Conservation (phyloP, 257 asterid genomes). For the Leptodermis oblonga region DNA sequence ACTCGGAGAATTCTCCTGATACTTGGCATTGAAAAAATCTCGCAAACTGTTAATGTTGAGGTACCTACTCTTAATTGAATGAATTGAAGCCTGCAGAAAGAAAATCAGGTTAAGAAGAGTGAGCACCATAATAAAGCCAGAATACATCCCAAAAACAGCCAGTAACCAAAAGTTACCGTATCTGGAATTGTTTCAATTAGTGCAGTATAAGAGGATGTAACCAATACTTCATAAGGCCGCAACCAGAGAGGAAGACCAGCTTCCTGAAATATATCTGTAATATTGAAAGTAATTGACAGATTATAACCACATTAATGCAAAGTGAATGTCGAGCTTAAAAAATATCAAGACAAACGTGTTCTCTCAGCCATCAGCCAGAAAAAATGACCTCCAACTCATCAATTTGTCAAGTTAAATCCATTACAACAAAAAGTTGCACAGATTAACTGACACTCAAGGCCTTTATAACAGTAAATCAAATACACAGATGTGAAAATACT, state of each 20-base stretch:
- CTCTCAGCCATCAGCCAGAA: not conserved
- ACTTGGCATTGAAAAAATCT: slow-evolving; percentile 89
- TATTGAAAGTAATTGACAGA: slow-evolving; percentile 26
- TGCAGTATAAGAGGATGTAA: slow-evolving; percentile 93
- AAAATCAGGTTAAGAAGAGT: slow-evolving; percentile 9
- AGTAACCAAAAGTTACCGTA: slow-evolving; percentile 51
- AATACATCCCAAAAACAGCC: not conserved
- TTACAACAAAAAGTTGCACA: not conserved
- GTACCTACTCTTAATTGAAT: slow-evolving; percentile 92
- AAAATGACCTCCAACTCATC: not conserved
- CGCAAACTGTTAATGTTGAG: slow-evolving; percentile 80
- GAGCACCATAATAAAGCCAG: not conserved
- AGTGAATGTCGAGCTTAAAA: not conserved
- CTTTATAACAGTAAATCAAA: no score
- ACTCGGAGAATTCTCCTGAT: slow-evolving; percentile 78
- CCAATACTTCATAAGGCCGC: slow-evolving; percentile 96
- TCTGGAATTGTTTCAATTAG: slow-evolving; percentile 99
- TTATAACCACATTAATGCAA: not conserved
- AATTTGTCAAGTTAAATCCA: not conserved
- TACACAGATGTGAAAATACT: no score
- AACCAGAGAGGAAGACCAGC: slow-evolving; percentile 99
- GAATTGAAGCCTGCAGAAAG: slow-evolving; percentile 77
- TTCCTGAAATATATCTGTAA: slow-evolving; percentile 99
- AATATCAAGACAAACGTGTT: not conserved
- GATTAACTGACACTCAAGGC: not conserved